Conservation (phyloP, 345 rosid genomes). For the Jatropha curcas region DNA sequence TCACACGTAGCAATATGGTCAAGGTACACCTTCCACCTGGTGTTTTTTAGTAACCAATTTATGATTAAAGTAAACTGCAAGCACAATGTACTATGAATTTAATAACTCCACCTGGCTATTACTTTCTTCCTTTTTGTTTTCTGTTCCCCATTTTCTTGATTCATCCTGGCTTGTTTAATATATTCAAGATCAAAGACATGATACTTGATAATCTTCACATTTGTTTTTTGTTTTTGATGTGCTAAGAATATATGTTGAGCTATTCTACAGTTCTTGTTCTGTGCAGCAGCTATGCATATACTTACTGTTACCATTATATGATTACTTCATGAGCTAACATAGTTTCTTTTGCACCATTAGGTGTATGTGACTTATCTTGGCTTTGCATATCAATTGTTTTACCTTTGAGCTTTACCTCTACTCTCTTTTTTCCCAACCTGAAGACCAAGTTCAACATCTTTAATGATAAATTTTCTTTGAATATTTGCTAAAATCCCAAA, state of each 20-base stretch:
- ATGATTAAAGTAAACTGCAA: not conserved
- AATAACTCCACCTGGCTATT: not conserved
- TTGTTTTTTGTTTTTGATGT: not conserved
- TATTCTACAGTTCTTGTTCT: not conserved
- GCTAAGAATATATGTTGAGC: not conserved
- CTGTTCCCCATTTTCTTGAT: not conserved
- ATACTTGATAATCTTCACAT: not conserved
- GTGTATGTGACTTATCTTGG: too few species aligned
- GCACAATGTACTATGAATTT: not conserved
- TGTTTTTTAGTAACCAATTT: not conserved
- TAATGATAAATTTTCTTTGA: not conserved
- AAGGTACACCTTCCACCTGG: constrained; percentile 51
- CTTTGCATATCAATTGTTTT: too few species aligned
- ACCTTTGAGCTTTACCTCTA: not conserved
- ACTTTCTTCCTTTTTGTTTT: not conserved
- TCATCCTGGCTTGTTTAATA: not conserved
- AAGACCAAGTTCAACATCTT: not conserved
- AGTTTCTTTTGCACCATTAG: too few species aligned
- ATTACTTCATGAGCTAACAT: too few species aligned
- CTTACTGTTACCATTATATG: too few species aligned
- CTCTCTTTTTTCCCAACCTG: not conserved
- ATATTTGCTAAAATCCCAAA: not conserved
- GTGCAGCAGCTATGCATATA: too few species aligned
- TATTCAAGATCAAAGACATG: not conserved
- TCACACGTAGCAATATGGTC: constrained; percentile 65